Evolutionary conservation across 179 eudicot species (phyloP), one percentile per base, ranked within the genome.

Genomic region (Sideroxylon spinosum): DNA sequence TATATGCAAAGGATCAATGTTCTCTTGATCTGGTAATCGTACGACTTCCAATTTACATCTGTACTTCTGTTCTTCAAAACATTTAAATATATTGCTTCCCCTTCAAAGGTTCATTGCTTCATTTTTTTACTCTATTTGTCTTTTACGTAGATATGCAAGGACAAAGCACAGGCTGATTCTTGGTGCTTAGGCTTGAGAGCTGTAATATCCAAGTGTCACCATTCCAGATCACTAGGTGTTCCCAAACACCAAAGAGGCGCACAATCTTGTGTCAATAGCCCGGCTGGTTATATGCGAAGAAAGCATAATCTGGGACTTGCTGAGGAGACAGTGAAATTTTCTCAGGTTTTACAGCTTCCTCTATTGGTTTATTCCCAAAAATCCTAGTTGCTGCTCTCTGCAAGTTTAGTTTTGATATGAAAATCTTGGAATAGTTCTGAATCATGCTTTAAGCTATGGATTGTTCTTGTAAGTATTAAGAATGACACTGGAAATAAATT

Each of bases 101-200:
- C 52, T 9, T 23, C 44, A 11, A 48, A 60, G 50, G 26, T 48
- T 50, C 8, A 0, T 37, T 26, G 19, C 49, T 75, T 17, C 55
- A 55, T 25, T 49, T 25, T 25, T 46, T 77, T 13, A 46, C 4
- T 52, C 63, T 60, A 3, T 46, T 64, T 46, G 22, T 12, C 61
- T 56, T 32, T 79, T 66, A 23, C 37, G 53, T 68, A 86, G 88
- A 83, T 86, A 49, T 86, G 86, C 83, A 86, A 86, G 83, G 88
- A 86, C 79, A 79, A 81, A 60, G 70, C 73, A 17, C 86, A 83
- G 77, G 82, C 86, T 76, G 88, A 86, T 66, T 48, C 83, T 53
- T 86, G 88, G 88, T 81, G 76, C 61, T 32, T 86, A 64, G 88
- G 88, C 37, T 76, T 86, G 78, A 79, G 67, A 76, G 83, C 86